A percentile compares a stretch with the other conserved stretches of the same genome.
phyloP scores from a whole-genome alignment of 1,284 basidiomycete species.

The Ganoderma leucocontextum region DNA sequence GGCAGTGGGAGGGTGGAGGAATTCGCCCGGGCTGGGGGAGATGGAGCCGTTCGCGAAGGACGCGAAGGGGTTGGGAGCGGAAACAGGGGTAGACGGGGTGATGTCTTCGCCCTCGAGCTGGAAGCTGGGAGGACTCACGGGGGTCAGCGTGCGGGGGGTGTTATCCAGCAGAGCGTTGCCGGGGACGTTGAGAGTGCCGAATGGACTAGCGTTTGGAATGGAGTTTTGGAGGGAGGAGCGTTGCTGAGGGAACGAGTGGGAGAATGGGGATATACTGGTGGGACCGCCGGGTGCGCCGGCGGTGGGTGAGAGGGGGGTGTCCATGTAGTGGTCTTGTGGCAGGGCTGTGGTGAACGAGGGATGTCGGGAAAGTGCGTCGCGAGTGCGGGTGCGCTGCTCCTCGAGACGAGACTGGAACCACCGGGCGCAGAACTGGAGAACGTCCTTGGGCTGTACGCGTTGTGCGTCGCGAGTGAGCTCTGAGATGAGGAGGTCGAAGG shows the following conservation, averaged over 20 bases:
- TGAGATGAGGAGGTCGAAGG: constrained; percentile 81
- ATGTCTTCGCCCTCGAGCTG: constrained; percentile 64
- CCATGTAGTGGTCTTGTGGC: constrained; percentile 67
- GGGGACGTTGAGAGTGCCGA: constrained; percentile 79
- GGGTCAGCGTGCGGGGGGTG: constrained; percentile 36
- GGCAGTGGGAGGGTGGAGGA: constrained; percentile 70
- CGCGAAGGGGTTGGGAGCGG: constrained; percentile 54
- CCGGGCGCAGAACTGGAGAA: constrained; percentile 93
- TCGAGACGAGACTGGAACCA: constrained; percentile 94
- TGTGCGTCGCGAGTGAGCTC: constrained; percentile 90
- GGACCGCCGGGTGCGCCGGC: constrained; percentile 41
- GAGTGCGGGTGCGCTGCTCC: constrained; percentile 78
- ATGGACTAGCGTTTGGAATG: constrained; percentile 65
- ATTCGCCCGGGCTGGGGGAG: constrained; percentile 60
- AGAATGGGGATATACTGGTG: constrained; percentile 53
- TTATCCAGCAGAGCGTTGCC: constrained; percentile 72
- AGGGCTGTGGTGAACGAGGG: constrained; percentile 57
- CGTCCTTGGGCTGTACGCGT: constrained; percentile 87
- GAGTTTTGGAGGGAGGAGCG: constrained; percentile 57
- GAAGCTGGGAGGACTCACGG: constrained; percentile 57
- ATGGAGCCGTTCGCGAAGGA: constrained; percentile 47
- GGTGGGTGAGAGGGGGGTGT: constrained; percentile 54
- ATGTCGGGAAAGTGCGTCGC: constrained; percentile 67
- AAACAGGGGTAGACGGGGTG: constrained; percentile 70
- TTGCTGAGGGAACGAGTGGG: constrained; percentile 52